Evolutionary conservation across 2,329 filamentous ascomycete species (phyloP).

Genomic region (Alternaria tenuissima): DNA sequence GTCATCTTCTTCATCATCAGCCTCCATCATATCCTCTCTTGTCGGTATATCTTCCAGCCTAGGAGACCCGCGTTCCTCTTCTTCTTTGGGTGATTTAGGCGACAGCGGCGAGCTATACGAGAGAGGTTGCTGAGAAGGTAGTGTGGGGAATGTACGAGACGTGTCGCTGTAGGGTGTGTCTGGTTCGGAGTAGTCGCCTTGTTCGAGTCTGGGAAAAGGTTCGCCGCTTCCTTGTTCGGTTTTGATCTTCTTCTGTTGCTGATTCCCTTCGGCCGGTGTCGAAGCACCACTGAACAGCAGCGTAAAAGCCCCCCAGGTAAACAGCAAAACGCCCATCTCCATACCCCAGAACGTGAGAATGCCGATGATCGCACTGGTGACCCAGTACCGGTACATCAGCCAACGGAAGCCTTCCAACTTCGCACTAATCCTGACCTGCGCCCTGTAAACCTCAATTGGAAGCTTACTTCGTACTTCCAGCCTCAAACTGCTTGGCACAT

Average conservation of each 20-base stretch:
- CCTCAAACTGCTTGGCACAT: slow-evolving; percentile 63
- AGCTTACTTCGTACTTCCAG: slow-evolving; percentile 75
- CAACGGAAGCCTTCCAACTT: slow-evolving; percentile 75
- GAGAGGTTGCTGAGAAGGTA: slow-evolving; percentile 55
- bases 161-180: slow-evolving; percentile 55
- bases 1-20: slow-evolving; percentile 56
- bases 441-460: slow-evolving; percentile 78
- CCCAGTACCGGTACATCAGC: slow-evolving; percentile 83
- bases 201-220: slow-evolving; percentile 7
- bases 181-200: slow-evolving; percentile 16
- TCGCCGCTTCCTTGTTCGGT: slow-evolving; percentile 11
- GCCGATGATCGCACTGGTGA: slow-evolving; percentile 73
- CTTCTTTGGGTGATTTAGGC: slow-evolving; percentile 19
- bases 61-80: slow-evolving; percentile 26
- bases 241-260: not conserved
- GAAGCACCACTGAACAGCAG: slow-evolving; percentile 44
- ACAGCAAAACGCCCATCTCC: slow-evolving; percentile 72
- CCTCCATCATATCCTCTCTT: slow-evolving; percentile 47
- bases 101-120: slow-evolving; percentile 42
- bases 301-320: slow-evolving; percentile 69
- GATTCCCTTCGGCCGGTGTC: not conserved
- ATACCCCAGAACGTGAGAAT: slow-evolving; percentile 78
- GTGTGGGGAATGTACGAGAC: slow-evolving; percentile 58
- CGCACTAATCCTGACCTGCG: slow-evolving; percentile 73
- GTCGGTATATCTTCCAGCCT: slow-evolving; percentile 33